Evolutionary conservation across 768 basidiomycete genomes (phyloP), one percentile per base, ranked within the genome.

Genomic region (Tylopilus vinaceipallidus): DNA sequence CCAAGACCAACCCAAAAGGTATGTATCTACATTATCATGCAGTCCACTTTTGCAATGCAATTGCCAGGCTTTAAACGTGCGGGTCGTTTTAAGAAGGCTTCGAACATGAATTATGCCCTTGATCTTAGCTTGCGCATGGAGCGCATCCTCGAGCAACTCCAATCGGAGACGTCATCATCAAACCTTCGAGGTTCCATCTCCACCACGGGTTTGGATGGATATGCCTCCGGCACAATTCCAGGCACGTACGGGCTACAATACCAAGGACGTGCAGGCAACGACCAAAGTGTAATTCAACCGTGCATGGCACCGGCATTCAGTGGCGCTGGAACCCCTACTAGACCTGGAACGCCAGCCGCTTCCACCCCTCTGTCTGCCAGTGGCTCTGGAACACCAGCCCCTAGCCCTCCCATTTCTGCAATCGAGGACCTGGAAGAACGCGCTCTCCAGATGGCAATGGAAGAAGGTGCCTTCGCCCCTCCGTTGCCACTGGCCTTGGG

Each of bases 81-180:
- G 0, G 92, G 93, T 7, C 78, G 91, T 10, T 95, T 95, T 80
- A 95, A 95, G 76, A 95, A 95, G 65, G 91, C 91, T 2, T 86
- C 83, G 23, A 95, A 95, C 67, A 80, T 95, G 81, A 95, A 95
- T 65, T 93, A 86, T 52, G 90, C 80, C 7, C 72, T 79, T 11
- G 68, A 62, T n/a, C 58, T 79, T 12, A 74, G 73, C 13, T 51
- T 75, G 43, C 66, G 68, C 16, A 46, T 68, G 30, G 68, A 68
- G 40, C 68, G 68, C 39, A 63, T 56, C 1, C 57, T 75, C n/a
- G 56, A 63, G 13, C 69, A 73, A 67, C 72, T 16, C 51, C 65
- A 3, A 67, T 91, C 45, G 89, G 90, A 64, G 89, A 91, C 32
- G 0, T 51, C 58, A 2, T 63, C 61, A 2, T 38, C 65, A 11